Evolutionary conservation across 208 protist genomes (phyloP).

Genomic region (Phytomonas serpens): DNA sequence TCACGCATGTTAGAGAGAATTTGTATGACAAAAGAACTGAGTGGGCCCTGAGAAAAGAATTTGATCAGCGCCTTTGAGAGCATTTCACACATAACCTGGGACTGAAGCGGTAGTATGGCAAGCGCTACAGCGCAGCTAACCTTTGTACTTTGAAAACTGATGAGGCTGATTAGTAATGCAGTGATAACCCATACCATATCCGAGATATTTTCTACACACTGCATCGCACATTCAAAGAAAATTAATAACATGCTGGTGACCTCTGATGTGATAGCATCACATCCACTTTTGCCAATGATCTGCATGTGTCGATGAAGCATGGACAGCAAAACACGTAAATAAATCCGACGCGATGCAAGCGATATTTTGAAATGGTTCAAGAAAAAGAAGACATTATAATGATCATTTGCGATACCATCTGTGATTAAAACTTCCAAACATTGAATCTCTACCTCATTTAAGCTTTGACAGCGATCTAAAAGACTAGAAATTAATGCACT

Average conservation of each 20-base stretch:
- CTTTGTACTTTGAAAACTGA: neutral
- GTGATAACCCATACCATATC: neutral
- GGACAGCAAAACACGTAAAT: neutral
- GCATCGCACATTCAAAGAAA: neutral
- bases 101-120: neutral
- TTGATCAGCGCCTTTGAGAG: neutral
- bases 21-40: neutral
- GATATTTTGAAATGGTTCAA: neutral
- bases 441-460: neutral
- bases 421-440: neutral
- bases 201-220: neutral
- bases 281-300: neutral
- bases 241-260: neutral
- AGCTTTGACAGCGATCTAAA: neutral
- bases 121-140: neutral
- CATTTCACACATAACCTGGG: neutral
- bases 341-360: neutral
- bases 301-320: neutral
- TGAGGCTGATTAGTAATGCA: neutral
- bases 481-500: neutral
- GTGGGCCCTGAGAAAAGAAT: neutral
- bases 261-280: neutral
- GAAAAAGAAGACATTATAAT: conserved; percentile 1
- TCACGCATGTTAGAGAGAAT: neutral
- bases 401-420: neutral